Conservation (phyloP, 208 protist genomes). For the Histomonas meleagridis region DNA sequence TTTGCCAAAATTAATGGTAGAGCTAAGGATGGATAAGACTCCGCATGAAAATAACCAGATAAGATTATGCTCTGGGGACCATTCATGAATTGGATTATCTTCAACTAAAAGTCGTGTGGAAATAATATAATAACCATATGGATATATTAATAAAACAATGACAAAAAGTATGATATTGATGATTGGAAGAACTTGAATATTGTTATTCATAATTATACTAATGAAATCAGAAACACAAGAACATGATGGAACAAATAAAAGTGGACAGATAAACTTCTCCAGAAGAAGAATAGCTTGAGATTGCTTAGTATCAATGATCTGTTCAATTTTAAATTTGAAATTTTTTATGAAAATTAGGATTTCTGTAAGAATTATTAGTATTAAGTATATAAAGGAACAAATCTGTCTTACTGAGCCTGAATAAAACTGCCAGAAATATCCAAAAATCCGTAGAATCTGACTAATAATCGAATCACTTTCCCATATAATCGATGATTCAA, state of each 20-base stretch:
- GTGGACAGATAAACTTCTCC: neutral
- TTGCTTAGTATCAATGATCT: neutral
- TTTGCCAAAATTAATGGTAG: neutral
- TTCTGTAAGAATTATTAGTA: neutral
- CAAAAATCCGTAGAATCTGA: neutral
- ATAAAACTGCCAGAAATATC: neutral
- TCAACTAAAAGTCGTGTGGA: neutral
- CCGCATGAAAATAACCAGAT: neutral
- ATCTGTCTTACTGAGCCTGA: neutral
- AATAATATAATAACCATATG: neutral
- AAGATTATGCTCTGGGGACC: neutral
- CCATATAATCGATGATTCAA: neutral
- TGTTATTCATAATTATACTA: no score
- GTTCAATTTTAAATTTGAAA: neutral
- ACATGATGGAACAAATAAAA: neutral
- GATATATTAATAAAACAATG: neutral
- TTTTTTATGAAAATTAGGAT: neutral
- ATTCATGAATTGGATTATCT: conserved; percentile 8
- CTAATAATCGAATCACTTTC: neutral
- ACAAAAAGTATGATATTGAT: neutral
- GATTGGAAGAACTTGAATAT: neutral
- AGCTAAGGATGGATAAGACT: neutral
- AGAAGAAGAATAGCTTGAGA: neutral
- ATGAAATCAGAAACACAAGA: neutral
- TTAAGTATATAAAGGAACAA: neutral